phyloP scores from a whole-genome alignment of 768 basidiomycete species.

The Pisolithus tinctorius region DNA sequence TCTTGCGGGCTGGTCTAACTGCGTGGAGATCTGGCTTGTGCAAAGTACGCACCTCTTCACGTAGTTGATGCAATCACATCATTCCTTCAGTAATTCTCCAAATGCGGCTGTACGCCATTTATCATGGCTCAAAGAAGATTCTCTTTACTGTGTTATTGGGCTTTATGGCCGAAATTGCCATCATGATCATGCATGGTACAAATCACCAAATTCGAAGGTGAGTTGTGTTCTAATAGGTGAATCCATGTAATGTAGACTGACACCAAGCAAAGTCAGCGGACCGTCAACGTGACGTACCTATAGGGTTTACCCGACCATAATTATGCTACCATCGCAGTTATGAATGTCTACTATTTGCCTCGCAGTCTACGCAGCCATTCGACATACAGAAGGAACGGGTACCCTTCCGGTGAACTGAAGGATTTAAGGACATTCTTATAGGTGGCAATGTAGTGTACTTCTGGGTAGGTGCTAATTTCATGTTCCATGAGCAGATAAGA shows the following conservation, averaged over 20 bases:
- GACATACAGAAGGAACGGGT: not conserved
- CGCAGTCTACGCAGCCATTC: not conserved
- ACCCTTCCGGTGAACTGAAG: not conserved
- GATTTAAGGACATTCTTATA: not conserved
- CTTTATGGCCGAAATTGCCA: constrained; percentile 28
- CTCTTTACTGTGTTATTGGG: constrained; percentile 38
- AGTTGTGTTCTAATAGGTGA: not conserved
- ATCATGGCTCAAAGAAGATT: constrained; percentile 45
- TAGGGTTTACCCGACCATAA: not conserved
- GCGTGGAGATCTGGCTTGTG: not conserved
- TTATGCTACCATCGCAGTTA: not conserved
- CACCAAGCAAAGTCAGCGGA: not conserved
- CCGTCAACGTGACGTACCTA: not conserved
- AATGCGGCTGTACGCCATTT: constrained; percentile 58
- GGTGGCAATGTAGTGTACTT: not conserved
- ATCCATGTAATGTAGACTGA: not conserved
- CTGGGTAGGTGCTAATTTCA: not conserved
- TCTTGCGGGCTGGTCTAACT: not conserved
- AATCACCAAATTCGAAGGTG: not conserved
- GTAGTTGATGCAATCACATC: not conserved
- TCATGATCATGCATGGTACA: not conserved
- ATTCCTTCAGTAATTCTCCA: constrained; percentile 44
- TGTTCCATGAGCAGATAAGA: no score
- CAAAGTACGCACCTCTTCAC: not conserved
- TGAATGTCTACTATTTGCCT: not conserved